Conservation (phyloP, 2,329 filamentous ascomycete species). For the Aspergillus fructus region DNA sequence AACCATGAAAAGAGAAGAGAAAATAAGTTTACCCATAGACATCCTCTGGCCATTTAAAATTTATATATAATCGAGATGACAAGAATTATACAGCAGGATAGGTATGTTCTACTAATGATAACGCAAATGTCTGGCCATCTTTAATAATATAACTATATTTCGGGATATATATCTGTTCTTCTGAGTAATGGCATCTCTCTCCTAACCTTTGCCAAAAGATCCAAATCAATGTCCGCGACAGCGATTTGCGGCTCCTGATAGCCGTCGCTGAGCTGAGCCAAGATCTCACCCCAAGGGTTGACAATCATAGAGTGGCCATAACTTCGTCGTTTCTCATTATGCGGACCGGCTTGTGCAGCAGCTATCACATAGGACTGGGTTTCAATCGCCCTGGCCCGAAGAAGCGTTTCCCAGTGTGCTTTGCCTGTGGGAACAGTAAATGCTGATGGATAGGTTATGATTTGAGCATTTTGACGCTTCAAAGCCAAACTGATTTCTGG, state of each 20-base stretch:
- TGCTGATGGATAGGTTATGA: constrained; percentile 84
- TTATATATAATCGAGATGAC: background rate
- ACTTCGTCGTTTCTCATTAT: constrained; percentile 73
- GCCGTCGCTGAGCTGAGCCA: constrained; percentile 60
- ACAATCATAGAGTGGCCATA: constrained; percentile 86
- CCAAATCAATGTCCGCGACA: constrained; percentile 56
- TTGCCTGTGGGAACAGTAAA: constrained; percentile 84
- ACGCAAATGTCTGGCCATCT: background rate
- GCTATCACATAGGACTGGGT: constrained; percentile 85
- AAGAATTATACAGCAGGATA: background rate
- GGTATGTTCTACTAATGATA: background rate
- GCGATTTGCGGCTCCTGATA: constrained; percentile 47
- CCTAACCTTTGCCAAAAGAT: constrained; percentile 52
- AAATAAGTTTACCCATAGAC: constrained; percentile 11
- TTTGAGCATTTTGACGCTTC: constrained; percentile 65
- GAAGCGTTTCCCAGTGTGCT: constrained; percentile 80
- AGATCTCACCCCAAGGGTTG: constrained; percentile 79
- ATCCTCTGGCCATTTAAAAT: background rate
- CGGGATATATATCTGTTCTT: constrained; percentile 53
- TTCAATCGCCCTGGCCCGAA: constrained; percentile 82
- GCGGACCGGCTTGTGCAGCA: constrained; percentile 75
- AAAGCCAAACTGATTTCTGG: constrained; percentile 71
- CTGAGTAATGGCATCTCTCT: constrained; percentile 58
- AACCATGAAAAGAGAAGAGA: constrained; percentile 10
- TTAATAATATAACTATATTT: constrained; percentile 17